A percentile compares a stretch with the other conserved stretches of the same genome.
These are phyloP conservation scores for Vitis rotundifolia DNA, from an alignment of 164 flowering plant genomes.

Conservation along the genomic window DNA sequence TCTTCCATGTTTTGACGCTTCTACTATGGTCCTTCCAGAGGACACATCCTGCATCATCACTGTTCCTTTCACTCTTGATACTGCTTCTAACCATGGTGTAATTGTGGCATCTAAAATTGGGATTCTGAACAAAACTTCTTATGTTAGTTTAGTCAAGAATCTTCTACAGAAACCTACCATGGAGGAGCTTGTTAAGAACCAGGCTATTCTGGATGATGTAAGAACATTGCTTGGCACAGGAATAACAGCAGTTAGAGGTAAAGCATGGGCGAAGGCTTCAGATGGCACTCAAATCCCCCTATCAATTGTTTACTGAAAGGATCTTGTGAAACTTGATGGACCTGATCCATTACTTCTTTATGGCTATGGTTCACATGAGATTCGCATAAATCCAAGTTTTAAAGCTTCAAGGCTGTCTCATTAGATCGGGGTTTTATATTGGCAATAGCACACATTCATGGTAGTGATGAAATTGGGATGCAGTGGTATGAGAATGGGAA, in stretches of 20 bases:
- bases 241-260: conserved; percentile 85
- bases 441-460: conserved; percentile 91
- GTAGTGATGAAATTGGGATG: conserved; percentile 99
- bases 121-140: conserved; percentile 27
- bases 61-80: conserved; percentile 92
- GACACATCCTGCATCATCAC: conserved; percentile 86
- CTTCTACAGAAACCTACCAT: conserved; percentile 87
- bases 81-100: conserved; percentile 98
- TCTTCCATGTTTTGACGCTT: conserved; percentile 96
- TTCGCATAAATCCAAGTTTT: conserved; percentile 73
- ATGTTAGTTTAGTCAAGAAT: conserved; percentile 69
- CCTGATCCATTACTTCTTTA: conserved; percentile 82
- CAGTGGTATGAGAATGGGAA: conserved; percentile 97
- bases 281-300: conserved; percentile 85
- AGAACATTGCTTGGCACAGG: conserved; percentile 96
- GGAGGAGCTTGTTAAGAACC: conserved; percentile 66
- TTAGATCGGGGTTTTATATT: conserved; percentile 82
- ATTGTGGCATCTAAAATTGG: conserved; percentile 74
- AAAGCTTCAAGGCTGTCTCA: conserved; percentile 68
- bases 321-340: conserved; percentile 81
- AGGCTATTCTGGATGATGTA: conserved; percentile 87
- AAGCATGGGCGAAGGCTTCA: conserved; percentile 84
- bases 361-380: conserved; percentile 96
- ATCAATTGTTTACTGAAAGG: conserved; percentile 61
- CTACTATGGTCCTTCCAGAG: conserved; percentile 72